phyloP scores from a whole-genome alignment of 2,329 filamentous ascomycete genomes.

The Hymenoscyphus linearis region DNA sequence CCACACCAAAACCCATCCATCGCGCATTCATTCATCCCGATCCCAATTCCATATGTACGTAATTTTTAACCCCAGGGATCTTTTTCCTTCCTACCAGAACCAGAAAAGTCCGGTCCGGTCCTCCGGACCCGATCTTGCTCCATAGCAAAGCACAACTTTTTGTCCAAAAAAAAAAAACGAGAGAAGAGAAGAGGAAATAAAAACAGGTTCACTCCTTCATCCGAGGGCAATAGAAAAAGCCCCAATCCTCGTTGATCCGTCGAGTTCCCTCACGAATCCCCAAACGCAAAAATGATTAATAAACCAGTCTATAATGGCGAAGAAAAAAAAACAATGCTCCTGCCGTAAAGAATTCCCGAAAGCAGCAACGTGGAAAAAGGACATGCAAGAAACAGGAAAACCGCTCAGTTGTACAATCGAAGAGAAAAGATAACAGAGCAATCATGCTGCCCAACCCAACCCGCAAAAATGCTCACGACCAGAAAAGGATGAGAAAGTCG shows the following conservation, averaged over 20 bases:
- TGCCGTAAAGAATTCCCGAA: neutral
- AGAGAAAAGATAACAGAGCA: constrained; percentile 14
- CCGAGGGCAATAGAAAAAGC: constrained; percentile 5
- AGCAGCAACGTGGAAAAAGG: constrained; percentile 13
- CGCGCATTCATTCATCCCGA: neutral
- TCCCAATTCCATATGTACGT: neutral
- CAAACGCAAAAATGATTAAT: neutral
- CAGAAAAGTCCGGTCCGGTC: neutral
- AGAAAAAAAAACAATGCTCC: constrained; percentile 12
- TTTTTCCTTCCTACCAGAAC: neutral
- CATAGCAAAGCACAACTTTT: neutral
- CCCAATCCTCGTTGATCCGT: neutral
- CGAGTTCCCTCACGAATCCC: neutral
- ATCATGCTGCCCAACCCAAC: constrained; percentile 13
- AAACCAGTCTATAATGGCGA: constrained; percentile 22
- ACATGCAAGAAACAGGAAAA: constrained; percentile 25
- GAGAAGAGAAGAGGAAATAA: neutral
- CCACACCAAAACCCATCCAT: too few relatives aligned
- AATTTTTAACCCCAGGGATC: neutral
- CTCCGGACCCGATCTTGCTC: neutral
- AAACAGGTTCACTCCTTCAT: neutral
- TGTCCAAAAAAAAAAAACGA: neutral
- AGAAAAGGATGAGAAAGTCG: constrained; percentile 11
- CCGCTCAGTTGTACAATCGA: constrained; percentile 25
- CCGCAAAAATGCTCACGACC: constrained; percentile 27